Base-by-base conservation (phyloP, 2,329 filamentous ascomycete genomes). In the Pseudophaeomoniella oleicola region DNA sequence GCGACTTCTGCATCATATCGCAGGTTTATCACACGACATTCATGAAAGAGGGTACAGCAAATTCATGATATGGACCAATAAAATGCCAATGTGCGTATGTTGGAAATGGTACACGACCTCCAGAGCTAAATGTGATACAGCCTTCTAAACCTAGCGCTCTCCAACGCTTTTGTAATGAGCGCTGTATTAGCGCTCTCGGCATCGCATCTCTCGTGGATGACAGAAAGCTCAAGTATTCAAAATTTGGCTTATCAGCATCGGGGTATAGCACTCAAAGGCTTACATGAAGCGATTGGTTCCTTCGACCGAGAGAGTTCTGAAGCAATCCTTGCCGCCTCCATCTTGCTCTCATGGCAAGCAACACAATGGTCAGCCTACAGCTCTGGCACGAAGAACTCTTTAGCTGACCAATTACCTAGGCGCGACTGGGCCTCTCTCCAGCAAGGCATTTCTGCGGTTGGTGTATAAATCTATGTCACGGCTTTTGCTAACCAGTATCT, bases 301-400 rank as follows among this genome's bases (percentile, higher is more conserved):
- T 94, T 96, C 59, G 92, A 82, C 2, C 77, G 76, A 48, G 76
- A 81, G 36, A 93, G 86, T 42, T 88, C 85, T 2, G 88, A 98
- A 59, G 86, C 87, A 31, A 79, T 94, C 43, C 71, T 98, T 37
- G 88, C 87, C 16, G 84, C 87, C 19, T 94, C 88, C 16, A 75
- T 94, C 32, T 72, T 96, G 34, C 71, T 98, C 35, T 92, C 87
- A 27, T 96, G 90, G 87, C 88, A 96, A 63, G 83, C 85, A 38
- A 90, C 80, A 41, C 88, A 96, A 64, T 96, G 87, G 88, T 92
- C 71, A 67, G 78, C 64, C 52, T 30, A 49, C 48, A 47, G 38
- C 46, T 44, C 47, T 32, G 51, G 50, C 50, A 16, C 32, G 19
- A 4, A 16, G 17, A 30, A 29, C 6, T 30, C 29, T 10, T 32